Base-by-base conservation (phyloP, 1,284 basidiomycete species). In the Puccinia horiana region DNA sequence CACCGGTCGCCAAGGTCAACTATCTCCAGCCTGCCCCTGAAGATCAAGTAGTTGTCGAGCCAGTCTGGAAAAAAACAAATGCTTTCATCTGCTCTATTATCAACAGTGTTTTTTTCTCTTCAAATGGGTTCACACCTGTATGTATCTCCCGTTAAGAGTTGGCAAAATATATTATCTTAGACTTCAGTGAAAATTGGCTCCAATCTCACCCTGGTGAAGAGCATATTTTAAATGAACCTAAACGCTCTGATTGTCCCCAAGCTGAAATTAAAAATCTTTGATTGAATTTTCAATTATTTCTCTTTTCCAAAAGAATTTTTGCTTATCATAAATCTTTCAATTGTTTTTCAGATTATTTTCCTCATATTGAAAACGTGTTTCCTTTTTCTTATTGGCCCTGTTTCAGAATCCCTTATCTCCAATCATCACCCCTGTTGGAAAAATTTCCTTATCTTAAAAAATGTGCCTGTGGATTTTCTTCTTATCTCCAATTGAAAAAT, bases 11-110 rank as follows among this genome's bases (percentile, higher is more conserved):
- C 4, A 72, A 72, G 20, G 47, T 72, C 42, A 72, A 72, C 32
- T 29, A 11, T 2, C n/a, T 72, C 26, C 44, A 72, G 44, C 69
- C 69, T n/a, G 18, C 63, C 3, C 35, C 35, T n/a, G 20, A 40
- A 23, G 32, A 47, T 47, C 23, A 70, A 11, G n/a, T n/a, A n/a
- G n/a, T n/a, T 72, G 12, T 49, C 3, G 69, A 72, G 18, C 69
- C 69, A 3, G n/a, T 72, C 32, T 72, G 69, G 69, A 72, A 72
- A 20, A 72, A n/a, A 32, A 72, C 69, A 1, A 72, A 72, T 52
- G 47, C 44, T n/a, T 72, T 49, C 40, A 72, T 72, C 20, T 72
- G 44, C 69, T 72, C 69, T 12, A 52, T 72, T 32, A 18, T 72
- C 2, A 52, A 72, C 32, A 1, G 8, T 26, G 40, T 44, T 72